Evolutionary conservation across 495 filamentous ascomycete species (phyloP).

Genomic region (Chaetomidium leptoderma): DNA sequence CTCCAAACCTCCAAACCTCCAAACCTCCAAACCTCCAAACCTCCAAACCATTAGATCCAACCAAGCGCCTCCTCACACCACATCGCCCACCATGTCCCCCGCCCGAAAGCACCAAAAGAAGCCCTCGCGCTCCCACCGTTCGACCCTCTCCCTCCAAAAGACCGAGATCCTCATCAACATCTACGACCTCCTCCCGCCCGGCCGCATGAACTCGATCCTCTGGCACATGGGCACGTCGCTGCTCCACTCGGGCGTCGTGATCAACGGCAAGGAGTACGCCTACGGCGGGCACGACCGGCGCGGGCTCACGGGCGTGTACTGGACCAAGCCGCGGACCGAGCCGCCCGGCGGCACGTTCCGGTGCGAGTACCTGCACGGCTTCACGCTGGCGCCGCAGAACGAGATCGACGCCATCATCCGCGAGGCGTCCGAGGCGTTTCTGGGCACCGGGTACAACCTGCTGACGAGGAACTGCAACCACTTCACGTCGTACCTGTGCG

Average conservation of each 20-base stretch:
- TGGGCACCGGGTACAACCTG: slow-evolving; percentile 68
- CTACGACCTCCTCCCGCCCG: slow-evolving; percentile 61
- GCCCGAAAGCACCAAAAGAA: slow-evolving; percentile 30
- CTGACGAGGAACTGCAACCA: slow-evolving; percentile 80
- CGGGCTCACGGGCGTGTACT: slow-evolving; percentile 71
- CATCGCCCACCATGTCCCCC: slow-evolving; percentile 16
- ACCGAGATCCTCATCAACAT: slow-evolving; percentile 74
- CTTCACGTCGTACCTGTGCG: slow-evolving; percentile 67
- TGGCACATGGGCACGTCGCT: slow-evolving; percentile 70
- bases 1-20: neutral
- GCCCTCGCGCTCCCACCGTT: slow-evolving; percentile 47
- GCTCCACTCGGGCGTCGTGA: slow-evolving; percentile 75
- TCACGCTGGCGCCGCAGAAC: slow-evolving; percentile 55
- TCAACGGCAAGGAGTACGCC: slow-evolving; percentile 71
- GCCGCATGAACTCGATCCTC: slow-evolving; percentile 60
- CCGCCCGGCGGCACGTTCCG: slow-evolving; percentile 71
- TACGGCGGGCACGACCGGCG: slow-evolving; percentile 71
- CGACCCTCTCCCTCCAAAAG: slow-evolving; percentile 57
- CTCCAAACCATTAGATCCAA: neutral
- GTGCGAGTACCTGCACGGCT: slow-evolving; percentile 65
- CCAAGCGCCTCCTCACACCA: neutral
- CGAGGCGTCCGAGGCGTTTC: slow-evolving; percentile 61
- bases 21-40: too few species aligned
- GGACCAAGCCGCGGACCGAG: slow-evolving; percentile 61
- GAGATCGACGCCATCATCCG: slow-evolving; percentile 66